phyloP scores from a whole-genome alignment of 2,329 filamentous ascomycete genomes.

The Plectosphaerella plurivora region DNA sequence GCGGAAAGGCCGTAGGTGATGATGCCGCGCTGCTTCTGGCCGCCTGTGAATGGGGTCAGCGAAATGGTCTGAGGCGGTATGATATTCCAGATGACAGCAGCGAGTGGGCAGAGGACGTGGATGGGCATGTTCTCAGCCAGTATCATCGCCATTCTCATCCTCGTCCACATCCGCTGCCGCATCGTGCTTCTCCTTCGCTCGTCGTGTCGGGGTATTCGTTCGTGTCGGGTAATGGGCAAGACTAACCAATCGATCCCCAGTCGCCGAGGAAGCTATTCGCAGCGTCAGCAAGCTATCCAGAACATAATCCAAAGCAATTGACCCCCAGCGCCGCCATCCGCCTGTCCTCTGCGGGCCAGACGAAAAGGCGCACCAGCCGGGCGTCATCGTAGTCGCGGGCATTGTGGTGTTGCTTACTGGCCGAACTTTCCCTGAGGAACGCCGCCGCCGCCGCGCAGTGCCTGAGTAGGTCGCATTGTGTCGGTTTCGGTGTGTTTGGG shows the following conservation, averaged over 20 bases:
- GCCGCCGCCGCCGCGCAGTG: conserved; percentile 31
- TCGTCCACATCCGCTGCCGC: not conserved
- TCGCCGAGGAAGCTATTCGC: conserved; percentile 62
- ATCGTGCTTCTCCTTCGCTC: not conserved
- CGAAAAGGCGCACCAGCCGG: conserved; percentile 25
- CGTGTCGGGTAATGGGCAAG: not conserved
- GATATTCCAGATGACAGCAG: not conserved
- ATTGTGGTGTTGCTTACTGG: conserved; percentile 28
- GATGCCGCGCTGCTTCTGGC: conserved; percentile 59
- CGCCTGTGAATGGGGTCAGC: conserved; percentile 33
- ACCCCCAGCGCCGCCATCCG: not conserved
- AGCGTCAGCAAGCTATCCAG: conserved; percentile 12
- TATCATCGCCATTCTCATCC: not conserved
- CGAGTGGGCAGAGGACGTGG: not conserved
- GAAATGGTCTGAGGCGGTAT: not conserved
- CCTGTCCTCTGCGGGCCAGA: not conserved
- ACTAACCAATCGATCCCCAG: conserved; percentile 75
- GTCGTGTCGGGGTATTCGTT: not conserved
- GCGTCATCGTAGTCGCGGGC: conserved; percentile 5
- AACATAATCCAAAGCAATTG: not conserved
- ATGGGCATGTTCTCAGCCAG: not conserved
- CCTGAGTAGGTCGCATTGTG: conserved; percentile 38
- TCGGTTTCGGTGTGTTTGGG: conserved; percentile 3
- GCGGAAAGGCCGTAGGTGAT: conserved; percentile 71
- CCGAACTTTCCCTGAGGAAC: conserved; percentile 36